Conservation (phyloP, 1,284 basidiomycete genomes). For the Puccinia triticina region DNA sequence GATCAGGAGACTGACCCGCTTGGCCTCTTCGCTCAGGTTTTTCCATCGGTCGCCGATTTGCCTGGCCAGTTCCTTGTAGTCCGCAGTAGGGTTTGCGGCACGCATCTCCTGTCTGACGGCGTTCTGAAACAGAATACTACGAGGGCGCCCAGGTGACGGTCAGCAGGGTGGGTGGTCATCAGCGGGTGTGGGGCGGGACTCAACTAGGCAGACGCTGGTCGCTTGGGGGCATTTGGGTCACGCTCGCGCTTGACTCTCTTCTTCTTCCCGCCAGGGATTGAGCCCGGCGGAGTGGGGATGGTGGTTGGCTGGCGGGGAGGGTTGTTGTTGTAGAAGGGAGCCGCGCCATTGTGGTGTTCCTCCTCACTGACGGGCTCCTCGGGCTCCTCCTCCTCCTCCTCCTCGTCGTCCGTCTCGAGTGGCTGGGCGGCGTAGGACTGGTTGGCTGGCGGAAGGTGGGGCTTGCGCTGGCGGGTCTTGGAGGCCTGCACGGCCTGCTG, state of each 20-base stretch:
- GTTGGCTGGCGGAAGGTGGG: background rate
- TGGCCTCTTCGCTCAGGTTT: constrained; percentile 69
- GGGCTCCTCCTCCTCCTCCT: constrained; percentile 13
- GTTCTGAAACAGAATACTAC: constrained; percentile 44
- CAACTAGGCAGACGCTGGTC: constrained; percentile 48
- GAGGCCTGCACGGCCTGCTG: background rate
- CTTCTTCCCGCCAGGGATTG: constrained; percentile 18
- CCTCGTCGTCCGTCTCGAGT: constrained; percentile 35
- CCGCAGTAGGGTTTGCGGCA: constrained; percentile 68
- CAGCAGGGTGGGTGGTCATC: background rate
- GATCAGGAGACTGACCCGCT: constrained; percentile 66
- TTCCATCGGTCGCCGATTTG: constrained; percentile 77
- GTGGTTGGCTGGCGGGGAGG: background rate
- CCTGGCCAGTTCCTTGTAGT: constrained; percentile 73
- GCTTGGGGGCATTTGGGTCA: constrained; percentile 45
- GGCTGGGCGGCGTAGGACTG: constrained; percentile 2
- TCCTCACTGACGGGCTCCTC: constrained; percentile 28
- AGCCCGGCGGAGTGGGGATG: constrained; percentile 23
- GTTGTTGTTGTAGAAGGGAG: background rate
- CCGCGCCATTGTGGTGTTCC: background rate
- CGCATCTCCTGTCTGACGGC: constrained; percentile 64
- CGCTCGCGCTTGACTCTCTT: constrained; percentile 30
- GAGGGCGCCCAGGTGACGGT: background rate
- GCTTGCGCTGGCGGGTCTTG: constrained; percentile 10
- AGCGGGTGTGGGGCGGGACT: constrained; percentile 1